phyloP scores from a whole-genome alignment of 2,329 filamentous ascomycete genomes.

The Botryotinia narcissicola region DNA sequence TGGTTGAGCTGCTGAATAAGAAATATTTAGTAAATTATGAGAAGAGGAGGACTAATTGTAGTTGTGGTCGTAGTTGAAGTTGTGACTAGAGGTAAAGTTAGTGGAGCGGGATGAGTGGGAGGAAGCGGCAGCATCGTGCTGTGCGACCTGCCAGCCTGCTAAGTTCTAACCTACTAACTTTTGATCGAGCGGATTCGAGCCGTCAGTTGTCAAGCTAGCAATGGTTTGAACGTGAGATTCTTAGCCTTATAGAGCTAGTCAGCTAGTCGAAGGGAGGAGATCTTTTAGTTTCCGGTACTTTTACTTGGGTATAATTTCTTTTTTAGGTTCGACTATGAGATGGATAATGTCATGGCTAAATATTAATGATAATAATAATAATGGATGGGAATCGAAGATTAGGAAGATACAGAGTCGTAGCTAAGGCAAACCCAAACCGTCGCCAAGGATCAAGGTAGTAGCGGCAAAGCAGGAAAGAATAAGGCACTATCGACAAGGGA shows the following conservation, averaged over 20 bases:
- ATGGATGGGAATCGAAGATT: not conserved
- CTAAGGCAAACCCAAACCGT: slow-evolving; percentile 12
- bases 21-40: not conserved
- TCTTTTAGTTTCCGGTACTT: slow-evolving; percentile 6
- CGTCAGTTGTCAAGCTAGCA: not conserved
- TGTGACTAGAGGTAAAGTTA: not conserved
- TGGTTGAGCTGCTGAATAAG: not conserved
- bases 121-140: slow-evolving; percentile 11
- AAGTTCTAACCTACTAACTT: not conserved
- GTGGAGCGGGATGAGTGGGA: slow-evolving; percentile 10
- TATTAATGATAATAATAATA: not conserved
- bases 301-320: not conserved
- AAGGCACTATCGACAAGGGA: not conserved
- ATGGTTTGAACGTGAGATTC: not conserved
- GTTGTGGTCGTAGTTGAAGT: not conserved
- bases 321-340: slow-evolving; percentile 10
- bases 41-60: not conserved
- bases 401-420: slow-evolving; percentile 6
- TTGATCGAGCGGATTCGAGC: slow-evolving; percentile 12
- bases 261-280: not conserved
- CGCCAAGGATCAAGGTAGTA: slow-evolving; percentile 3
- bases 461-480: slow-evolving; percentile 6
- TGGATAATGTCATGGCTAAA: not conserved
- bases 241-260: slow-evolving; percentile 9
- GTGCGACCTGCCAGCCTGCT: not conserved